Conservation (phyloP, 2,329 filamentous ascomycete genomes). For the Knoxdaviesia capensis region DNA sequence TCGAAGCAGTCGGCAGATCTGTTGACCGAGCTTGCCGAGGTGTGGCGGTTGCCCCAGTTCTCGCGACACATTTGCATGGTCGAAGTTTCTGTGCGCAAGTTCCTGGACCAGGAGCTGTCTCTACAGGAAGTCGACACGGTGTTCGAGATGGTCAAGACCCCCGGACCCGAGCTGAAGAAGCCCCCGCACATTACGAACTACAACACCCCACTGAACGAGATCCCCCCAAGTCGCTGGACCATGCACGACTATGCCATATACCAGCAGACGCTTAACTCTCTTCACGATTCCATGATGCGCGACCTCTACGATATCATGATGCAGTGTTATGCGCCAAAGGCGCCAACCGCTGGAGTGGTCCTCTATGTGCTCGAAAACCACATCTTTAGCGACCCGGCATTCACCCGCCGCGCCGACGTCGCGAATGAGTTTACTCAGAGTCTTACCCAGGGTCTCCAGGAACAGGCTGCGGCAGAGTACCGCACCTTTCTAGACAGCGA, state of each 20-base stretch:
- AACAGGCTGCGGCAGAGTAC: conserved; percentile 64
- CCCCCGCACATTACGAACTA: conserved; percentile 32
- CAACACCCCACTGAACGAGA: conserved; percentile 28
- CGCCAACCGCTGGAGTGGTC: conserved; percentile 58
- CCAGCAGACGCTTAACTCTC: conserved; percentile 49
- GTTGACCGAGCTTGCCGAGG: conserved; percentile 62
- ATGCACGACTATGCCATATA: conserved; percentile 49
- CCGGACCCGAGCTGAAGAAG: conserved; percentile 45
- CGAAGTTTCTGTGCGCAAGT: conserved; percentile 72
- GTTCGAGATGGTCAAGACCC: conserved; percentile 64
- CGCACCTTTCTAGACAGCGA: conserved; percentile 57
- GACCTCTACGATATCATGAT: conserved; percentile 79
- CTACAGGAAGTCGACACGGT: conserved; percentile 67
- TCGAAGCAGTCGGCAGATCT: conserved; percentile 68
- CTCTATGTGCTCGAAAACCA: conserved; percentile 69
- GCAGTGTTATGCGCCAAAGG: conserved; percentile 75
- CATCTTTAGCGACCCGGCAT: conserved; percentile 58
- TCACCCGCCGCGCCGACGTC: conserved; percentile 32
- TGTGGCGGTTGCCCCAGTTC: conserved; percentile 77
- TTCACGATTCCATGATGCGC: conserved; percentile 67
- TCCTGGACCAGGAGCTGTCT: conserved; percentile 60
- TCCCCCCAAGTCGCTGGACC: conserved; percentile 44
- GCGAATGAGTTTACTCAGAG: conserved; percentile 42
- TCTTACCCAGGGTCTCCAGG: conserved; percentile 50
- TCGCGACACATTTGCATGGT: conserved; percentile 64